phyloP scores from a whole-genome alignment of 2,329 filamentous ascomycete genomes.

The Ilyonectria destructans region DNA sequence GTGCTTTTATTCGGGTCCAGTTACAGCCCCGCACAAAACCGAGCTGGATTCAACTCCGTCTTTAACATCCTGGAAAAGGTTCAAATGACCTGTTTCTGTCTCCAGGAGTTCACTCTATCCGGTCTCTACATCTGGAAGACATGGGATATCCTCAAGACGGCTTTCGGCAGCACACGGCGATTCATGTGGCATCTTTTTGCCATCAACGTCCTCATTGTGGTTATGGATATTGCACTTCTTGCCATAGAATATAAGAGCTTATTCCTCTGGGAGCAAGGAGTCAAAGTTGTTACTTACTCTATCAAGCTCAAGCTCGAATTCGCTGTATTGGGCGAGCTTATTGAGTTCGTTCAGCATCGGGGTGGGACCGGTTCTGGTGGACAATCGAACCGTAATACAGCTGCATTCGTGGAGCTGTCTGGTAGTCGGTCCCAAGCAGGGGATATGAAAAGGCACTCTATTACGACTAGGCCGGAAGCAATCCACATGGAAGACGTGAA shows the following conservation, averaged over 20 bases:
- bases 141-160: slow-evolving; percentile 17
- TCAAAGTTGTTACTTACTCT: slow-evolving; percentile 35
- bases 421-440: neutral
- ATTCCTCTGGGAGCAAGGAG: slow-evolving; percentile 27
- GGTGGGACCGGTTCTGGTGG: slow-evolving; percentile 8
- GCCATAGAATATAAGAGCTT: slow-evolving; percentile 31
- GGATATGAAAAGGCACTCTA: neutral
- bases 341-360: slow-evolving; percentile 52
- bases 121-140: slow-evolving; percentile 28
- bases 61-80: slow-evolving; percentile 48
- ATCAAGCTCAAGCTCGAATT: slow-evolving; percentile 57
- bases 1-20: slow-evolving; percentile 70
- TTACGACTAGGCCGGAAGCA: slow-evolving; percentile 2
- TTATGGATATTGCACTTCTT: slow-evolving; percentile 38
- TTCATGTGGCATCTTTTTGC: slow-evolving; percentile 35
- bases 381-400: slow-evolving; percentile 10
- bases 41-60: slow-evolving; percentile 21
- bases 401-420: slow-evolving; percentile 26
- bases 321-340: slow-evolving; percentile 54
- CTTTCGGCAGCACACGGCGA: slow-evolving; percentile 3
- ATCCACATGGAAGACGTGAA: slow-evolving; percentile 11
- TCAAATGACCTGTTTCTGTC: slow-evolving; percentile 26
- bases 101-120: slow-evolving; percentile 25
- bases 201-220: slow-evolving; percentile 37
- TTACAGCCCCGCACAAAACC: slow-evolving; percentile 45